A percentile compares a stretch with the other conserved stretches of the same genome.
phyloP scores from a whole-genome alignment of 2,329 filamentous ascomycete species.

The Ilyonectria mors-panacis region DNA sequence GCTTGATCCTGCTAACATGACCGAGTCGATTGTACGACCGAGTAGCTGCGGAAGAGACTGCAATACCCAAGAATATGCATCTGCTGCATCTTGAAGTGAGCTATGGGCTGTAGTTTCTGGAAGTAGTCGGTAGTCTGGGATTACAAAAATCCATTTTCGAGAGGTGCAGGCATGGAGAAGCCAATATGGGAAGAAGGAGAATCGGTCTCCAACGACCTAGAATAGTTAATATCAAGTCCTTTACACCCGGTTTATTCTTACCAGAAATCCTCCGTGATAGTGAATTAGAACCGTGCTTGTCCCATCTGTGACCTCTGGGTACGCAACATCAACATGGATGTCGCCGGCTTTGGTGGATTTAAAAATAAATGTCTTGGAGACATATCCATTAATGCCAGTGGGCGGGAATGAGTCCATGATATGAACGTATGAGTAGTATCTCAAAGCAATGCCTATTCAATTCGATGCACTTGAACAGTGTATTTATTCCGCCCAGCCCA shows the following conservation, averaged over 20 bases:
- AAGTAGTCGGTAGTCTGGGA: slow-evolving; percentile 42
- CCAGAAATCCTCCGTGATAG: slow-evolving; percentile 42
- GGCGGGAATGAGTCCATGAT: not conserved
- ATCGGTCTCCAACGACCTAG: slow-evolving; percentile 43
- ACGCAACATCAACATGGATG: slow-evolving; percentile 37
- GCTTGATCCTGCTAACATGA: slow-evolving; percentile 40
- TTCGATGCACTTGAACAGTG: no score
- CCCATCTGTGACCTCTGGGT: slow-evolving; percentile 30
- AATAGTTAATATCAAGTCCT: not conserved
- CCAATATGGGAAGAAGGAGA: slow-evolving; percentile 41
- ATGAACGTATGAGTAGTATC: no score
- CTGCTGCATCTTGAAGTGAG: slow-evolving; percentile 33
- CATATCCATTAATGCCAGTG: slow-evolving; percentile 29
- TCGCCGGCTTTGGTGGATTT: slow-evolving; percentile 30
- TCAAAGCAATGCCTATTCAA: no score
- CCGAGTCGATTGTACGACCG: slow-evolving; percentile 24
- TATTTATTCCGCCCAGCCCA: no score
- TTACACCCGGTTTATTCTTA: not conserved
- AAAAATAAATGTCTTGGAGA: slow-evolving; percentile 32
- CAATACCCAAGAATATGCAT: slow-evolving; percentile 42
- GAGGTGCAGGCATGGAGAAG: slow-evolving; percentile 35
- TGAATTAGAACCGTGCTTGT: slow-evolving; percentile 37
- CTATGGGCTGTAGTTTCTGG: slow-evolving; percentile 40
- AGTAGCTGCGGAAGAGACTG: slow-evolving; percentile 19
- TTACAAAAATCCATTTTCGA: slow-evolving; percentile 45